Conservation (phyloP, 2,329 filamentous ascomycete genomes). For the Keithomyces neogunnii region DNA sequence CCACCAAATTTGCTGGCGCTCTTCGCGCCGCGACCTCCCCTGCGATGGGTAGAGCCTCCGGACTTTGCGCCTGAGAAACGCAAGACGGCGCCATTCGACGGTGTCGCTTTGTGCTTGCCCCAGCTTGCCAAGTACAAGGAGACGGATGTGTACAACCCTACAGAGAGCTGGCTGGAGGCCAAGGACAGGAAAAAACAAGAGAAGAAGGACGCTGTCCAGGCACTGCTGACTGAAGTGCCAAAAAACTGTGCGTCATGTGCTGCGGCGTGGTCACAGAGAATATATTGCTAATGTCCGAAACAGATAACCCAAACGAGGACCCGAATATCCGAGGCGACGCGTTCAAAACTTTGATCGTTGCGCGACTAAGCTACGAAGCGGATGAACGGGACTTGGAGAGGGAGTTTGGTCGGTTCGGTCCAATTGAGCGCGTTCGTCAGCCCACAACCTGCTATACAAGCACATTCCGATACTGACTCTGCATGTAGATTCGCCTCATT, state of each 20-base stretch:
- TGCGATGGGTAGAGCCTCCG: conserved; percentile 78
- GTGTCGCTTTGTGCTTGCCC: conserved; percentile 66
- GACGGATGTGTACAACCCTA: conserved; percentile 67
- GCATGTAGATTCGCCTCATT: conserved; percentile 71
- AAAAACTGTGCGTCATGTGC: conserved; percentile 45
- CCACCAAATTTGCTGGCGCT: conserved; percentile 87
- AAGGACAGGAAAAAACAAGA: conserved; percentile 78
- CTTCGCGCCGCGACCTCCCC: conserved; percentile 86
- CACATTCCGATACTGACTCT: neutral
- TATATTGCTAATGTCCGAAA: conserved; percentile 1
- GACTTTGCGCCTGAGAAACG: conserved; percentile 80
- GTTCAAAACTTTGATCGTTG: conserved; percentile 90
- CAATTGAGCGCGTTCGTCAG: conserved; percentile 73
- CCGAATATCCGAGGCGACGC: conserved; percentile 86
- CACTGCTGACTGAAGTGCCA: conserved; percentile 54
- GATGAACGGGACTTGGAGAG: conserved; percentile 85
- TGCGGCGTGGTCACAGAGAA: neutral
- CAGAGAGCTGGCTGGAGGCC: conserved; percentile 86
- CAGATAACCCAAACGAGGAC: conserved; percentile 77
- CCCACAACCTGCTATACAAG: neutral
- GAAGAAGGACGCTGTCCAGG: conserved; percentile 61
- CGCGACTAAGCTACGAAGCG: conserved; percentile 80
- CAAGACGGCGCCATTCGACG: conserved; percentile 62
- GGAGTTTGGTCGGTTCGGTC: conserved; percentile 88
- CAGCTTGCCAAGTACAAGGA: conserved; percentile 71